Percentiles rank a stretch among this genome's conserved stretches.
Evolutionary conservation across 768 basidiomycete genomes (phyloP).

Genomic region (Boletus vermiculosoides): DNA sequence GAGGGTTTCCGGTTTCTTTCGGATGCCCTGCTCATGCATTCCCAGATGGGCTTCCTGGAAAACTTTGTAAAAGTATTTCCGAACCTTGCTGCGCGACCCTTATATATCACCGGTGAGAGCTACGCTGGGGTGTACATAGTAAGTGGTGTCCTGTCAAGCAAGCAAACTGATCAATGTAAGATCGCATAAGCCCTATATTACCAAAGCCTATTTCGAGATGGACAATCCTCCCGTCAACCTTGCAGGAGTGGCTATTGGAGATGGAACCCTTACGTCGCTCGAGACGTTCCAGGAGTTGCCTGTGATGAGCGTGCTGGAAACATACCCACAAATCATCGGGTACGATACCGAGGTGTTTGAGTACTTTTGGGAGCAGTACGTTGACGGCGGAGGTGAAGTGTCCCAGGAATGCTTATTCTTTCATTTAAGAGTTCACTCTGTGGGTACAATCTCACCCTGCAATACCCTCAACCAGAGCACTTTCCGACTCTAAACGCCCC

Average conservation of each 20-base stretch:
- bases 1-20: constrained; percentile 33
- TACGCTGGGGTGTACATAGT: constrained; percentile 72
- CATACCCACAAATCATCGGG: constrained; percentile 12
- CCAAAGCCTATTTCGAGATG: constrained; percentile 50
- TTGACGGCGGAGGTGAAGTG: background rate
- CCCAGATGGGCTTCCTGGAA: constrained; percentile 63
- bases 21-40: background rate
- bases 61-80: no score
- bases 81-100: constrained; percentile 54
- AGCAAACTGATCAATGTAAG: background rate
- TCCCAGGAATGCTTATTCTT: background rate
- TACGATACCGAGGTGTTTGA: constrained; percentile 64
- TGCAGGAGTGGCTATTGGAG: constrained; percentile 45
- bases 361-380: constrained; percentile 65
- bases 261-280: constrained; percentile 35
- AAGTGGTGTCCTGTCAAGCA: constrained; percentile 33
- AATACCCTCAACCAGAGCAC: constrained; percentile 59
- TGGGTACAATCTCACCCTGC: constrained; percentile 61
- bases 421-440: constrained; percentile 54
- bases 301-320: constrained; percentile 48
- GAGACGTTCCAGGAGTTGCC: constrained; percentile 52
- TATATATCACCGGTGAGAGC: constrained; percentile 71
- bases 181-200: constrained; percentile 64
- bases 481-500: constrained; percentile 39
- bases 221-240: constrained; percentile 67